Conservation (phyloP, 2,329 filamentous ascomycete genomes). For the Fusarium ambrosium region DNA sequence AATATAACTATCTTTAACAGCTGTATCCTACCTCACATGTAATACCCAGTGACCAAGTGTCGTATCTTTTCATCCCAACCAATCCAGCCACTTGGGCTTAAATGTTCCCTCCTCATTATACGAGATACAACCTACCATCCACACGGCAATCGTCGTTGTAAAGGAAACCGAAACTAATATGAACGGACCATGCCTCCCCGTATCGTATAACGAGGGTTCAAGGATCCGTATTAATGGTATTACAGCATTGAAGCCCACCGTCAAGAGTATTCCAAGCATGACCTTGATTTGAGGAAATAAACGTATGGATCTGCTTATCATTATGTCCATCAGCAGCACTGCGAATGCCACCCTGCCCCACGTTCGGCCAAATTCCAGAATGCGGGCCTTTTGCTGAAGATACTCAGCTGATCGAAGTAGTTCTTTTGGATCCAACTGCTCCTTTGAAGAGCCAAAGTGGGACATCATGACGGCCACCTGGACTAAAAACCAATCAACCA, state of each 20-base stretch:
- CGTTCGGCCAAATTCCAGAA: not conserved
- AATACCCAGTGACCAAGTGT: not conserved
- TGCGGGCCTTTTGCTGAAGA: not conserved
- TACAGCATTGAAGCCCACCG: no score
- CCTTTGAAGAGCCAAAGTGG: not conserved
- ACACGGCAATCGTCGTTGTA: not conserved
- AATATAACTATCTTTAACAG: not conserved
- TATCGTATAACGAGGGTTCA: no score
- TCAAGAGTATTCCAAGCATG: no score
- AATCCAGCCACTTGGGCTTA: not conserved
- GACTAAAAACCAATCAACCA: not conserved
- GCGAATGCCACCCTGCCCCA: not conserved
- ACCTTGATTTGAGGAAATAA: no score
- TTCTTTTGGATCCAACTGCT: not conserved
- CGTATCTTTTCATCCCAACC: not conserved
- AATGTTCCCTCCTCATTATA: not conserved
- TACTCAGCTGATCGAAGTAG: not conserved
- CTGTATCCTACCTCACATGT: not conserved
- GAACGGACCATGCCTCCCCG: no score
- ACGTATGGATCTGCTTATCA: no score
- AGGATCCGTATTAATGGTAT: no score
- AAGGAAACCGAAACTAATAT: not conserved
- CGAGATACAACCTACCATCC: accelerated
- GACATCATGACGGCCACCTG: not conserved
- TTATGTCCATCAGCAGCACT: no score